Evolutionary conservation across 306 rosid genomes (phyloP).

Genomic region (Prunus mongolica): DNA sequence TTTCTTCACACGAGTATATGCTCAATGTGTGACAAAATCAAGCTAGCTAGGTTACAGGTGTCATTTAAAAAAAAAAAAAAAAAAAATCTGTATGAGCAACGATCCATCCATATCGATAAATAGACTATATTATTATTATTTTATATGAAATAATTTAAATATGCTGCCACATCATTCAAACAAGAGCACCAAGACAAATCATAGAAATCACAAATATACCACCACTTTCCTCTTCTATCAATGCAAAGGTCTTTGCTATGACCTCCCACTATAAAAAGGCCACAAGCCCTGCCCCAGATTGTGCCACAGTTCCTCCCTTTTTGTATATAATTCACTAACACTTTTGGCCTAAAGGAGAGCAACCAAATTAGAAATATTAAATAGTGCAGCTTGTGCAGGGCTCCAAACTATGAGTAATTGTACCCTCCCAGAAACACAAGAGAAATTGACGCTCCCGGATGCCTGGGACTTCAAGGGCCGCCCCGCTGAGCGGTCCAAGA

Average conservation of each 20-base stretch:
- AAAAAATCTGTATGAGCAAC: not conserved
- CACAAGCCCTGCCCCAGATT: not conserved
- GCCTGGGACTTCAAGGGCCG: constrained; percentile 75
- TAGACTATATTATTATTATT: no score
- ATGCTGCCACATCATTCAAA: not conserved
- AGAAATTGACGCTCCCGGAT: constrained; percentile 49
- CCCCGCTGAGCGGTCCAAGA: constrained; percentile 49
- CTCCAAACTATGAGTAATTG: constrained; percentile 20
- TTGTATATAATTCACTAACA: not conserved
- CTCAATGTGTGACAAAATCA: not conserved
- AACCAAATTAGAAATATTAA: not conserved
- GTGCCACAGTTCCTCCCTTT: not conserved
- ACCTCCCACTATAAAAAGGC: constrained; percentile 10
- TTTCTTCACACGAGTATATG: no score
- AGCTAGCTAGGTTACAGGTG: not conserved
- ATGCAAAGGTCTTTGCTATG: not conserved
- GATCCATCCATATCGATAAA: not conserved
- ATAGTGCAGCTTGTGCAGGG: not conserved
- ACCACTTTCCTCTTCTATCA: not conserved
- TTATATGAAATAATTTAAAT: not conserved
- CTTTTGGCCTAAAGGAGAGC: not conserved
- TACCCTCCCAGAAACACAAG: constrained; percentile 42
- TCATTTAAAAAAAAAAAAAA: not conserved
- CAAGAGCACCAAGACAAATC: not conserved
- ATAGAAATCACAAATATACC: not conserved